Evolutionary conservation across 2,329 filamentous ascomycete genomes (phyloP).

Genomic region (Clarireedia hainanense): DNA sequence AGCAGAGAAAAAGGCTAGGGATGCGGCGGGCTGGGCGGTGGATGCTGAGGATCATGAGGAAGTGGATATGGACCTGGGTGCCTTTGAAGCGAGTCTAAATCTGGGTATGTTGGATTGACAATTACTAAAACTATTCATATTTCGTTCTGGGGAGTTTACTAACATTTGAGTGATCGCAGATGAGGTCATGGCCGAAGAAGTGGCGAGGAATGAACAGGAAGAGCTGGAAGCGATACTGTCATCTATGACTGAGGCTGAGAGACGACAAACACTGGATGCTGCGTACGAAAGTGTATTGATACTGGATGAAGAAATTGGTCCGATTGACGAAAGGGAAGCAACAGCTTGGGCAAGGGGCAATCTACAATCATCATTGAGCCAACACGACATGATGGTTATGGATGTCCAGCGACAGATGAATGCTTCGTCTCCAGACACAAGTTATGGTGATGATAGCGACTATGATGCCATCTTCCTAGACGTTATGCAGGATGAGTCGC

Average conservation of each 20-base stretch:
- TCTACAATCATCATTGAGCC: background rate
- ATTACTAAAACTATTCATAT: background rate
- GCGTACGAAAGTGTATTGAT: constrained; percentile 3
- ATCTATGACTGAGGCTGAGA: constrained; percentile 34
- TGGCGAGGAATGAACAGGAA: constrained; percentile 44
- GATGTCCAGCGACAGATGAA: constrained; percentile 4
- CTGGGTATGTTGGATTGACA: constrained; percentile 1
- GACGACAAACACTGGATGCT: background rate
- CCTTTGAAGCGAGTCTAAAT: constrained; percentile 1
- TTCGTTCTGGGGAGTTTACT: background rate
- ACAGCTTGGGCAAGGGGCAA: background rate
- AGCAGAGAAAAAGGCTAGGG: constrained; percentile 26
- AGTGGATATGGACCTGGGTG: constrained; percentile 7
- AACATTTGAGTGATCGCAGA: constrained; percentile 14
- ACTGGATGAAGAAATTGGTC: constrained; percentile 8
- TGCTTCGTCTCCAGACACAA: constrained; percentile 12
- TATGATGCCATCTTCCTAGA: constrained; percentile 62
- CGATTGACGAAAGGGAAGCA: background rate
- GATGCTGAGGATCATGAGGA: constrained; percentile 14
- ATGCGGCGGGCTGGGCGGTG: constrained; percentile 20
- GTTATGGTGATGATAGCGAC: constrained; percentile 45
- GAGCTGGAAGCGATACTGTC: constrained; percentile 51
- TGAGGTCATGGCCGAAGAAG: constrained; percentile 41
- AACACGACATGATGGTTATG: background rate
- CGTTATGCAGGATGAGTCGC: constrained; percentile 41